Evolutionary conservation across 768 basidiomycete species (phyloP), one percentile per base, ranked within the genome.

Genomic region (Hericium coralloides): DNA sequence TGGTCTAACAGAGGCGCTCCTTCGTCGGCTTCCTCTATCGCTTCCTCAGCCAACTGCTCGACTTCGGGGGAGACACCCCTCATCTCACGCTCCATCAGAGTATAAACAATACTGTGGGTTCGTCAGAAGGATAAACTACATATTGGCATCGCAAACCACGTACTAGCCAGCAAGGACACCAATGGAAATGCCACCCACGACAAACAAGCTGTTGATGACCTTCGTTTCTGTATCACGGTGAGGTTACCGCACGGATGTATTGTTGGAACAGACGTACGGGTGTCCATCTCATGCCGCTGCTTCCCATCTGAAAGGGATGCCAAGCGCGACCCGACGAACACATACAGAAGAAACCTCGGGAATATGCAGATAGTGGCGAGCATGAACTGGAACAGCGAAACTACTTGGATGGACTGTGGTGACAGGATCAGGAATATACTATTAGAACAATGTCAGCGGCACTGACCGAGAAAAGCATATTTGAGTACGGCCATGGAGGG

Each of bases 401-500:
- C 89, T 5, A 86, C 72, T 67, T 83, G 78, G 55, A 94, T 89
- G 36, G 86, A 87, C 80, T 89, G 56, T 55, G 38, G 53, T 6
- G 5, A 31, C 25, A 3, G 25, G 8, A 9, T 31, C 1, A 31
- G 5, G 31, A 31, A 6, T 31, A 31, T 31, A 31, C 6, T 8
- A 31, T 31, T 31, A 31, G 31, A 31, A 31, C 31, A 6, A 26
- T 9, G 6, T 31, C 31, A 6, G 10, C 7, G 31, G 31, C 2
- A 74, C 84, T 71, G 62, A 87, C 87, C 22, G 88, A 83, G 64
- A 90, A 90, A 18, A 93, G 73, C 0, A 84, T 74, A 58, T 91
- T 92, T n/a, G 85, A 82, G 64, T 92, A 94, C 0, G 87, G 86
- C 87, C 89, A 92, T 2, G 92, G 89, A 49, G 89, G 90, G 67